These are phyloP conservation scores for Pseudonitzschia delicatissima DNA, from an alignment of 108 stramenopile species.

Conservation along the genomic window DNA sequence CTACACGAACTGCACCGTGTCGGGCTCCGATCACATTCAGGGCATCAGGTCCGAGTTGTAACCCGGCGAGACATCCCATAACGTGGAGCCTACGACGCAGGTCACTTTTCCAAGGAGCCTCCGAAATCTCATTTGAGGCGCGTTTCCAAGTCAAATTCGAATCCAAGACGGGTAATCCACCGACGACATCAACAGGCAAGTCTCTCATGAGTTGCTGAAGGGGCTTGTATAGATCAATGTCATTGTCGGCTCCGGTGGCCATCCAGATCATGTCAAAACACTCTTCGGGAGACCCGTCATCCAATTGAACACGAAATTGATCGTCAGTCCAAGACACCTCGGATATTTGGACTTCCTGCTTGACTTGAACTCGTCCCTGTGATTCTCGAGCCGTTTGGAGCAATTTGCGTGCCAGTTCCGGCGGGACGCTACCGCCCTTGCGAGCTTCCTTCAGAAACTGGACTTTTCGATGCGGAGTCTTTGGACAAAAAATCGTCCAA, in stretches of 20 bases:
- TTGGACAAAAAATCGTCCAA: slow-evolving; percentile 29
- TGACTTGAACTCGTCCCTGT: background rate
- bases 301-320: slow-evolving; percentile 16
- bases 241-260: slow-evolving; percentile 21
- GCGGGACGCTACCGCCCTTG: slow-evolving; percentile 21
- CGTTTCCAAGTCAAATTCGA: background rate
- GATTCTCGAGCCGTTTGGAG: no score
- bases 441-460: slow-evolving; percentile 18
- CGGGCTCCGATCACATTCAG: slow-evolving; percentile 25
- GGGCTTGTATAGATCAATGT: slow-evolving; percentile 18
- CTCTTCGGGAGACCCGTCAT: slow-evolving; percentile 14
- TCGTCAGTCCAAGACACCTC: slow-evolving; percentile 11
- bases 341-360: slow-evolving; percentile 27
- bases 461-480: slow-evolving; percentile 15
- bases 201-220: background rate
- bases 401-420: slow-evolving; percentile 14
- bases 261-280: slow-evolving; percentile 34
- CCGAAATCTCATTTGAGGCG: background rate
- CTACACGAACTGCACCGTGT: slow-evolving; percentile 24
- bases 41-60: slow-evolving; percentile 31
- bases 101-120: background rate
- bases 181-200: background rate
- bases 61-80: slow-evolving; percentile 22
- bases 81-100: slow-evolving; percentile 8
- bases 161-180: background rate